Evolutionary conservation across 495 filamentous ascomycete species (phyloP), one percentile per base, ranked within the genome.

Genomic region (Astrothelium subdiscretum): DNA sequence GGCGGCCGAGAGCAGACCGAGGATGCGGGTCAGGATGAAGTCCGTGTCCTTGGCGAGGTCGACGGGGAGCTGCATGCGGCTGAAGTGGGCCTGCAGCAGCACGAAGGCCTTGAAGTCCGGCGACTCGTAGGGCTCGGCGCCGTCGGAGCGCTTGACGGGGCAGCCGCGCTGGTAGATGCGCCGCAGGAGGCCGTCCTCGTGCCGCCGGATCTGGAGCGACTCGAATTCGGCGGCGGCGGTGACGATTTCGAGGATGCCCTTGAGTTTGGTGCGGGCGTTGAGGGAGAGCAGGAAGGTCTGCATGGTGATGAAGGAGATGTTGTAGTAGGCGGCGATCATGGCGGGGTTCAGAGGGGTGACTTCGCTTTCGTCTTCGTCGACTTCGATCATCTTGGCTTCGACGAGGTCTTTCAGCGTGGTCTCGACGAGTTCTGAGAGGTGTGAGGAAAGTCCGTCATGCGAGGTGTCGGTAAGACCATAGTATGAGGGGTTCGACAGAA

Each of bases 231-330:
- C 94, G 2, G 94, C 95, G 22, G 94, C 95, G 0, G 94, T 97
- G 67, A 97, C 87, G 67, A 99, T 97, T 72, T 99, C 94, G 58
- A 99, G 77, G 32, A 99, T 94, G 43, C 88, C 89, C 79, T 97
- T 97, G 62, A 97, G 83, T 76, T 95, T 97, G 3, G 90, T 96
- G 62, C 86, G 88, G 44, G 82, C 85, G 1, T 81, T 90, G 31
- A 99, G 79, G 26, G 95, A 97, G n/a, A 97, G 80, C n/a, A 97
- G 78, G 81, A 97, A 95, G 3, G 95, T 99, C 75, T 99, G 92
- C 94, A 97, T 97, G 26, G 94, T 99, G 74, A 96, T 87, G 76
- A 97, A 96, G 20, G 95, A 97, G 65, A 99, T 96, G 72, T 97
- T 97, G 81, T 97, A 99, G 77, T 97, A 97, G 2, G 94, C 91